Evolutionary conservation across 768 basidiomycete genomes (phyloP), one percentile per base, ranked within the genome.

Genomic region (Lactarius vividus): DNA sequence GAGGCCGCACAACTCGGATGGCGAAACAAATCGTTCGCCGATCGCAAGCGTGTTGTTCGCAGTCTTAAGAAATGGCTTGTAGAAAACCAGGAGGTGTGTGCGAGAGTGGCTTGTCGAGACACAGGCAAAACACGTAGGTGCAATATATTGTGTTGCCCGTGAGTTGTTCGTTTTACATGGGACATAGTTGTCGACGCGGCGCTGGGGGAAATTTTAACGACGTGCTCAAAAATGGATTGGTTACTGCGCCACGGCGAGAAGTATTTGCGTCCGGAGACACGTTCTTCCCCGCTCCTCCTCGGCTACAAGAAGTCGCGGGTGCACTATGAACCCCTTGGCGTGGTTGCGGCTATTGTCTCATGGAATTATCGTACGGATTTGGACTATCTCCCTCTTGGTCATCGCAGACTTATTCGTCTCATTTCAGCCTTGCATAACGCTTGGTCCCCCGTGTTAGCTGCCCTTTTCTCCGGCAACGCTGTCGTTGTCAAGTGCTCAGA

Each of bases 181-280:
- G 26, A 29, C 59, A 29, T 69, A 97, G 96, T 96, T 75, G 82
- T 98, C 66, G 96, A 98, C 71, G 95, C 96, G 37, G 89, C 92
- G 2, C 81, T 99, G 46, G 97, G 97, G 40, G 97, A 99, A 77
- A 91, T 98, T 69, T 73, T 99, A 52, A 92, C 91, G n/a, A 97
- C 94, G 0, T 91, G 92, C 73, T 91, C 92, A 13, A 99, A 99
- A 75, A 80, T 98, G 77, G 91, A 96, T 70, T 98, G 91, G 91
- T 74, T 98, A 20, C 83, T 98, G 54, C 84, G 87, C 8, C 85
- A 96, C 68, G 97, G 95, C 46, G 94, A 97, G 74, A 77, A 81
- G 28, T 86, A 83, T 46, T 78, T 99, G 39, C 79, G 79, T 67
- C 92, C 94, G 0, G 88, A 94, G 71, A 83, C 81, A 13, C 82